Percentiles rank a stretch among this genome's conserved stretches.
Conservation (phyloP, 257 asterid species). For the Primulina eburnea region DNA sequence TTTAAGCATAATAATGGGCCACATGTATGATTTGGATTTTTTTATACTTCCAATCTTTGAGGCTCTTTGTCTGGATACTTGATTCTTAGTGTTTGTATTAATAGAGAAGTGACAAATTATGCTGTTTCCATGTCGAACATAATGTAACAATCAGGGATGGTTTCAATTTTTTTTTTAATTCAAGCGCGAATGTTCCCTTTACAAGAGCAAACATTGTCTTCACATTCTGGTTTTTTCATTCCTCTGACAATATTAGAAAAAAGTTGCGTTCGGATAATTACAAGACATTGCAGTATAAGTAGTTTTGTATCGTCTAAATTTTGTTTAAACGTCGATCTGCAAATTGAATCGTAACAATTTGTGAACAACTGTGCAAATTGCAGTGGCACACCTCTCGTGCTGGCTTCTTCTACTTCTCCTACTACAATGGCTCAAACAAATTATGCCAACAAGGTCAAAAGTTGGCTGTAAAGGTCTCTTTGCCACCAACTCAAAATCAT, state of each 20-base stretch:
- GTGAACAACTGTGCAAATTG: slow-evolving; percentile 19
- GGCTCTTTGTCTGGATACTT: too few species aligned
- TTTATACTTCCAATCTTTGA: too few species aligned
- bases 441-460: slow-evolving; percentile 66
- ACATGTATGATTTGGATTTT: background rate
- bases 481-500: slow-evolving; percentile 28
- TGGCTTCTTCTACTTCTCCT: slow-evolving; percentile 83
- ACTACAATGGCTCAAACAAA: slow-evolving; percentile 64
- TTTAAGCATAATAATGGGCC: background rate
- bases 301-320: too few species aligned
- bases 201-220: too few species aligned
- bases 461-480: slow-evolving; percentile 54
- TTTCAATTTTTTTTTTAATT: too few species aligned
- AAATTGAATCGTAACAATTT: background rate
- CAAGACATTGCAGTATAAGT: background rate
- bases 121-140: background rate
- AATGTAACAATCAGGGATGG: background rate
- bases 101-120: background rate
- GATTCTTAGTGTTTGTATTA: background rate
- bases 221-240: too few species aligned
- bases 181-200: too few species aligned
- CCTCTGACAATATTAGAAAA: too few species aligned
- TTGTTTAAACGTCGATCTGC: too few species aligned
- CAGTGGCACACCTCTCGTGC: slow-evolving; percentile 87
- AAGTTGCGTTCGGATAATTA: background rate